Conservation (phyloP, 257 asterid genomes). For the Datura wrightii region DNA sequence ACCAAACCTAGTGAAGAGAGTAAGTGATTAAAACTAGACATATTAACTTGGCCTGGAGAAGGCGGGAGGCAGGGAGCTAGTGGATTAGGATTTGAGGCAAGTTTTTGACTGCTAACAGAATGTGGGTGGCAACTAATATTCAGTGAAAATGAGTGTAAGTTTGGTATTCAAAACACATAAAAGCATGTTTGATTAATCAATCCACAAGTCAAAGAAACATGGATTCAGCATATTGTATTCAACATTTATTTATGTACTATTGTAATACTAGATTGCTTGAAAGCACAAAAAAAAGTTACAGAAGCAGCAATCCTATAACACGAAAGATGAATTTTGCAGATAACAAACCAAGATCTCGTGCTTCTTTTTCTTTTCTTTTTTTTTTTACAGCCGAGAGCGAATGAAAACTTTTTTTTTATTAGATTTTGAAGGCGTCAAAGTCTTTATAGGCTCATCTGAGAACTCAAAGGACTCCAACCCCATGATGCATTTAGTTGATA, state of each 20-base stretch:
- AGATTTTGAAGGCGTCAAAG: constrained; percentile 38
- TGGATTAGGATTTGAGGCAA: not conserved
- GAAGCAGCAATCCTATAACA: not conserved
- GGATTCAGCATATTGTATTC: not conserved
- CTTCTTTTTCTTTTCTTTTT: not conserved
- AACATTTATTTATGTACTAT: constrained; percentile 2
- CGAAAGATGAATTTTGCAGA: not conserved
- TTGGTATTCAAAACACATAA: not conserved
- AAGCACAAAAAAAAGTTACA: not conserved
- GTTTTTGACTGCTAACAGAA: too few species aligned
- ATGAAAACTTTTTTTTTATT: constrained; percentile 53
- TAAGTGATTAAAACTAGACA: not conserved
- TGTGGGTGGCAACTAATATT: too few species aligned
- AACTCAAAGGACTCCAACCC: constrained; percentile 45
- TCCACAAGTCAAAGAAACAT: not conserved
- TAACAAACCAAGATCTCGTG: not conserved
- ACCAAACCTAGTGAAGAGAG: not conserved
- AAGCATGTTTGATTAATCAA: not conserved
- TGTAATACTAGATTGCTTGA: constrained; percentile 8
- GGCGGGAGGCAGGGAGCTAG: not conserved
- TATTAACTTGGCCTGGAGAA: not conserved
- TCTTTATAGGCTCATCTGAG: constrained; percentile 49
- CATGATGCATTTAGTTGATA: constrained; percentile 34
- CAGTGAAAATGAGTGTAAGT: not conserved
- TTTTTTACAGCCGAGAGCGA: constrained; percentile 61